A percentile compares a stretch with the other conserved stretches of the same genome.
Conservation (phyloP, 495 filamentous ascomycete species). For the Hamigera avellanea region DNA sequence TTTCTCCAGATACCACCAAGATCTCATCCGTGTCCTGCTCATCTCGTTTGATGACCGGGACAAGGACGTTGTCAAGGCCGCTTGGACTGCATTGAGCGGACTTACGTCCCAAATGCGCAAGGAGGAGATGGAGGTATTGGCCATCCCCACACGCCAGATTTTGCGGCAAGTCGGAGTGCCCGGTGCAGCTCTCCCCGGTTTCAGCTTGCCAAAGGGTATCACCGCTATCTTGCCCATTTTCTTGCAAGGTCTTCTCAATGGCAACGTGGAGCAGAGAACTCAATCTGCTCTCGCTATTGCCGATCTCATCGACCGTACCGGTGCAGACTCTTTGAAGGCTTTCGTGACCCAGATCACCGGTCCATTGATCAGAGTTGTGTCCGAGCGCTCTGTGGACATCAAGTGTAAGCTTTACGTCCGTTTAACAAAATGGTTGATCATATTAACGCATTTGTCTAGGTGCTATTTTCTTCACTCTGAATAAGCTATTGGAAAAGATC, state of each 20-base stretch:
- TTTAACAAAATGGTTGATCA: not conserved
- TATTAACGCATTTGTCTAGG: constrained; percentile 28
- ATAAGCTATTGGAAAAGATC: constrained; percentile 94
- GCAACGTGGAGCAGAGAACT: constrained; percentile 79
- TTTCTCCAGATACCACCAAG: constrained; percentile 87
- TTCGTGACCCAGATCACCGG: constrained; percentile 97
- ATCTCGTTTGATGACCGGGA: constrained; percentile 88
- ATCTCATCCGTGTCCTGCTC: constrained; percentile 78
- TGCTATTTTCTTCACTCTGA: constrained; percentile 86
- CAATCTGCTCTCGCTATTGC: constrained; percentile 88
- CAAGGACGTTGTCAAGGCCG: constrained; percentile 74
- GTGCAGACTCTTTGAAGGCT: constrained; percentile 68
- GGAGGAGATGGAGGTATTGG: constrained; percentile 96
- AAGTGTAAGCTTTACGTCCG: constrained; percentile 39
- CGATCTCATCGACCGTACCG: constrained; percentile 87
- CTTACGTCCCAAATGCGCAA: constrained; percentile 85
- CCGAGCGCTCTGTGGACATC: constrained; percentile 87
- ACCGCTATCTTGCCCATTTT: constrained; percentile 95
- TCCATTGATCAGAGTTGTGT: constrained; percentile 92
- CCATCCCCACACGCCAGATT: constrained; percentile 71
- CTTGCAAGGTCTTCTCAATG: constrained; percentile 94
- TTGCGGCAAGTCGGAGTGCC: constrained; percentile 79
- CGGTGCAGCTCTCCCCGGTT: constrained; percentile 76
- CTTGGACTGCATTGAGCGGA: constrained; percentile 80
- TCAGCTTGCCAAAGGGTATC: constrained; percentile 92